These are phyloP conservation scores for Neurospora sp. DNA, from an alignment of 2,329 filamentous ascomycete species.

Conservation along the genomic window DNA sequence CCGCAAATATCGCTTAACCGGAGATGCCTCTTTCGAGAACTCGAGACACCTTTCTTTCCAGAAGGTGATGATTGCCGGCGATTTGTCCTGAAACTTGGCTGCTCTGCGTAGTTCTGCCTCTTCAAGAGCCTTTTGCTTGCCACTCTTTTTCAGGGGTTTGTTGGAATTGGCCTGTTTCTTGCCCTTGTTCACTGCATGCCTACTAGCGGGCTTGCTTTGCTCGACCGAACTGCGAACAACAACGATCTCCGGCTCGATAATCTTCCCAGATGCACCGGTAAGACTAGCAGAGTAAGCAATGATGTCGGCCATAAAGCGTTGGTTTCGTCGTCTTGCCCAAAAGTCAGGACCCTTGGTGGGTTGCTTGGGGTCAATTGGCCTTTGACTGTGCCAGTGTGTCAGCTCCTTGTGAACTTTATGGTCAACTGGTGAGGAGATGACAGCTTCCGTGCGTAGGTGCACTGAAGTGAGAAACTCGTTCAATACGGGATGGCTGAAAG, in stretches of 20 bases:
- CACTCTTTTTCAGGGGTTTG: slow-evolving; percentile 17
- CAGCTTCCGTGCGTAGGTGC: slow-evolving; percentile 24
- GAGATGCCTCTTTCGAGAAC: slow-evolving; percentile 34
- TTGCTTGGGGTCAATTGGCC: slow-evolving; percentile 33
- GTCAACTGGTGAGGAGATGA: slow-evolving; percentile 11
- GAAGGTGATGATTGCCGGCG: slow-evolving; percentile 24
- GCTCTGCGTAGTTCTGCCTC: slow-evolving; percentile 25
- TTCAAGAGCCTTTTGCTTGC: slow-evolving; percentile 29
- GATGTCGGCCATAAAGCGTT: slow-evolving; percentile 59
- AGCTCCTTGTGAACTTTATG: slow-evolving; percentile 36
- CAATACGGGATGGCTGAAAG: slow-evolving; percentile 38
- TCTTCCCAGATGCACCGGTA: slow-evolving; percentile 53
- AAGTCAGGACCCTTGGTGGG: slow-evolving; percentile 18
- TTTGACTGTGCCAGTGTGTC: slow-evolving; percentile 54
- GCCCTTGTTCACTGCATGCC: slow-evolving; percentile 17
- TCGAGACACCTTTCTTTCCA: slow-evolving; percentile 36
- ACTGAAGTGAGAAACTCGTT: slow-evolving; percentile 35
- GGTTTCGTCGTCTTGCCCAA: slow-evolving; percentile 38
- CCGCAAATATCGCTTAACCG: slow-evolving; percentile 37
- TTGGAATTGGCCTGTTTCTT: slow-evolving; percentile 7
- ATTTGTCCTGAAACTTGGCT: slow-evolving; percentile 23
- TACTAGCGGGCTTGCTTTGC: slow-evolving; percentile 8
- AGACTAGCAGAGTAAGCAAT: slow-evolving; percentile 60
- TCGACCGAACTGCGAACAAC: slow-evolving; percentile 30
- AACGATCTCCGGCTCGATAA: slow-evolving; percentile 54